A percentile compares a stretch with the other conserved stretches of the same genome.
Evolutionary conservation across 1,284 basidiomycete species (phyloP).

Genomic region (Ceratobasidium papillatum): DNA sequence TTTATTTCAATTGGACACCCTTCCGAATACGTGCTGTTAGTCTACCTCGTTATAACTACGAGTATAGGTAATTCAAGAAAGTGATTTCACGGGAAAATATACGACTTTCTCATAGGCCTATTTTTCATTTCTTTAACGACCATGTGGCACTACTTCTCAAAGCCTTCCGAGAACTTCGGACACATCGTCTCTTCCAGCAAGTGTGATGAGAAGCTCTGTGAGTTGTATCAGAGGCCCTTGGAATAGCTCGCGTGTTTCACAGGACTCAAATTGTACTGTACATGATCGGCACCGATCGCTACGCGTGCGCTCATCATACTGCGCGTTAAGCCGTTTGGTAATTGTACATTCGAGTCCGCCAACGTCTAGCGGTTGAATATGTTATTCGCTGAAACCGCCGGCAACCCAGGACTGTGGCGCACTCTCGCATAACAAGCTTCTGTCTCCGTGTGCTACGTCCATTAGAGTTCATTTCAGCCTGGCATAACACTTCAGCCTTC

Average conservation of each 20-base stretch:
- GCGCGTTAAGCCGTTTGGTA: neutral
- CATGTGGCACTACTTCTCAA: neutral
- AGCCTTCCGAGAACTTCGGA: neutral
- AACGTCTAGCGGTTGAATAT: neutral
- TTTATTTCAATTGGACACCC: no score
- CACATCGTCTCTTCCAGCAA: no score
- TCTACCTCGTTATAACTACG: no score
- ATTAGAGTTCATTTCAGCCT: neutral
- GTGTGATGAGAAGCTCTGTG: neutral
- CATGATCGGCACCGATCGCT: neutral
- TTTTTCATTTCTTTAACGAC: neutral
- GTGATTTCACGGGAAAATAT: no score
- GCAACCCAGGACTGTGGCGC: neutral
- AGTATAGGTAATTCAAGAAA: no score
- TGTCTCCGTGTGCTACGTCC: neutral
- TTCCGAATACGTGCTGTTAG: no score
- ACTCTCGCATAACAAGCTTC: neutral
- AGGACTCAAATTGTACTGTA: neutral
- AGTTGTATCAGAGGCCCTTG: neutral
- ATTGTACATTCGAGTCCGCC: neutral
- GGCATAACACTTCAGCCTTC: neutral
- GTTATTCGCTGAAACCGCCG: neutral
- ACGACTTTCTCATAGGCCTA: neutral
- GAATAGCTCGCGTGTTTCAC: neutral
- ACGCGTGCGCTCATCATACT: neutral